Evolutionary conservation across 768 basidiomycete genomes (phyloP).

Genomic region (Leccinum obscurum): DNA sequence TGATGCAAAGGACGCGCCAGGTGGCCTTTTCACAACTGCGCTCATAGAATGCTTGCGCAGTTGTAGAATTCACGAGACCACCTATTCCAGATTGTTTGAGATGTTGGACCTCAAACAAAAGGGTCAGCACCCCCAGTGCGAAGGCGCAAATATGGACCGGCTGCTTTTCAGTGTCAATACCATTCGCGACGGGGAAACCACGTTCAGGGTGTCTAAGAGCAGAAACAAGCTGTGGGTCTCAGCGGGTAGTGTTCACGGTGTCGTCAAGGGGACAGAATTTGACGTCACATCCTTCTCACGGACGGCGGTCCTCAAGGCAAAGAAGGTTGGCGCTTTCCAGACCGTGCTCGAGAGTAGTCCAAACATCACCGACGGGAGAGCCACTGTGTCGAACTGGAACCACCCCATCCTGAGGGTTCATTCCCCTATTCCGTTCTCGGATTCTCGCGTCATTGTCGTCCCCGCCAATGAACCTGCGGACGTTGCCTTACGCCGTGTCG

Average conservation of each 20-base stretch:
- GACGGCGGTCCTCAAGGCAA: conserved; percentile 12
- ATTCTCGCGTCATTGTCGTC: conserved; percentile 10
- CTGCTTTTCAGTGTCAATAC: conserved; percentile 24
- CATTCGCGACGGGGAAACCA: conserved; percentile 10
- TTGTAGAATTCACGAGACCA: conserved; percentile 15
- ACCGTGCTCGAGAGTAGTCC: conserved; percentile 13
- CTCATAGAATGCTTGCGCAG: conserved; percentile 15
- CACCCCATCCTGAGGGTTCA: conserved; percentile 12
- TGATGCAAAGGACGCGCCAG: conserved; percentile 3
- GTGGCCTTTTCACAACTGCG: conserved; percentile 21
- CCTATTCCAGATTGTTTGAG: conserved; percentile 13
- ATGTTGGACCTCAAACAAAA: conserved; percentile 6
- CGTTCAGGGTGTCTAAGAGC: conserved; percentile 16
- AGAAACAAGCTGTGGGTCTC: conserved; percentile 11
- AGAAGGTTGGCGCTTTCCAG: conserved; percentile 15
- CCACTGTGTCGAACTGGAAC: conserved; percentile 14
- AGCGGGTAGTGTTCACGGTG: conserved; percentile 20
- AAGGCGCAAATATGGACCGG: conserved; percentile 16
- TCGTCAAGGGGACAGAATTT: conserved; percentile 18
- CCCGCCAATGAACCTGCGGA: conserved; percentile 13
- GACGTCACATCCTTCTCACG: conserved; percentile 2
- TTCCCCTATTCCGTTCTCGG: not conserved
- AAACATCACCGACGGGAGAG: conserved; percentile 7
- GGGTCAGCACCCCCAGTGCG: conserved; percentile 21
- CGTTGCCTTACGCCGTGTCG: not conserved